Evolutionary conservation across 2,329 filamentous ascomycete genomes (phyloP).

Genomic region (Zasmidium angulare): DNA sequence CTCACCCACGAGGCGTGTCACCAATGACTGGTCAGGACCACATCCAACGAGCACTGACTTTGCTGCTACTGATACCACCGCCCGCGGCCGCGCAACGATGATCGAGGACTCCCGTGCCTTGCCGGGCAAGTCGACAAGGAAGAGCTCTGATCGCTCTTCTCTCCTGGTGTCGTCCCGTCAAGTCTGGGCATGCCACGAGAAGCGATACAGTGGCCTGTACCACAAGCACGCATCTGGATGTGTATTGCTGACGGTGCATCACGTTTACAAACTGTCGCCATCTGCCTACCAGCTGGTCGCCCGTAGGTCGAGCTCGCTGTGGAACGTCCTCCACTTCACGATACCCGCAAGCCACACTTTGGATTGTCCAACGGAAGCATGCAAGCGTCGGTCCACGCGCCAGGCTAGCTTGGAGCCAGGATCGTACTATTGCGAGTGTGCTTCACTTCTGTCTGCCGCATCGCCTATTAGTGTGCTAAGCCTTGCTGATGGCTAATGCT

Average conservation of each 20-base stretch:
- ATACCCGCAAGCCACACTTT: not conserved
- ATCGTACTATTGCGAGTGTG: not conserved
- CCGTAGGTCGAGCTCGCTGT: not conserved
- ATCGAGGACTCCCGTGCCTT: not conserved
- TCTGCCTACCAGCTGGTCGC: not conserved
- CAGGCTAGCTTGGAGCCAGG: not conserved
- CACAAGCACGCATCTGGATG: not conserved
- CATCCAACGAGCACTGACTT: not conserved
- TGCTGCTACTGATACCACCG: not conserved
- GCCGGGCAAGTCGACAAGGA: not conserved
- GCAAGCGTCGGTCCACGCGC: not conserved
- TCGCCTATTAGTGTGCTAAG: not conserved
- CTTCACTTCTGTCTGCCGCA: not conserved
- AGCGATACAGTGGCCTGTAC: not conserved
- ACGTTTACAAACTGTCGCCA: not conserved
- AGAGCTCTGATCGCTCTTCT: not conserved
- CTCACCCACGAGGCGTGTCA: conserved; percentile 2
- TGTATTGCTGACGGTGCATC: not conserved
- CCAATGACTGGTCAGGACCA: not conserved
- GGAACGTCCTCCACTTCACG: conserved; percentile 5
- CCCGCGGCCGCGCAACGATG: not conserved
- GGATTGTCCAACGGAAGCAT: not conserved
- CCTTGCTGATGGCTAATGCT: not conserved
- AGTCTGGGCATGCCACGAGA: not conserved
- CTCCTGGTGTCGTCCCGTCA: not conserved